phyloP scores from a whole-genome alignment of 495 filamentous ascomycete genomes.

The Oleoguttula mirabilis region DNA sequence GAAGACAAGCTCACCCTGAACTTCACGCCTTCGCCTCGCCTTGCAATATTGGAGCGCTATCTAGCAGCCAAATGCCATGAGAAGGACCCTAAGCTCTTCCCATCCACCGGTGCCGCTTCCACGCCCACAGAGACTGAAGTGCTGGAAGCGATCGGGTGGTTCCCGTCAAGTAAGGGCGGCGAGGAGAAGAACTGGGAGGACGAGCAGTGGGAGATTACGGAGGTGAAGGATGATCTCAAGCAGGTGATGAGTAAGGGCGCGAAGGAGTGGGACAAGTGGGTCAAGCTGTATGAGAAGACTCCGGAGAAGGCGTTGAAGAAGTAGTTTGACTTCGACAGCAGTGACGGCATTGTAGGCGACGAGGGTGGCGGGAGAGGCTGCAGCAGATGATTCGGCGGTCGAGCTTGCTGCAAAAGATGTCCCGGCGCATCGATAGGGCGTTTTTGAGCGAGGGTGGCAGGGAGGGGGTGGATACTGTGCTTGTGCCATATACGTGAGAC shows the following conservation, averaged over 20 bases:
- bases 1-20: slow-evolving; percentile 22
- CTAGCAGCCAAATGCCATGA: slow-evolving; percentile 24
- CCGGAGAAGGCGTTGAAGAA: slow-evolving; percentile 30
- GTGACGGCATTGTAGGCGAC: too few species aligned
- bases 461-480: too few species aligned
- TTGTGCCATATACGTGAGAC: too few species aligned
- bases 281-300: slow-evolving; percentile 29
- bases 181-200: slow-evolving; percentile 29
- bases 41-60: slow-evolving; percentile 25
- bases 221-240: slow-evolving; percentile 31
- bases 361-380: too few species aligned
- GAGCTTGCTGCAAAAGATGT: too few species aligned
- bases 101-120: slow-evolving; percentile 8
- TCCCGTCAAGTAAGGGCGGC: slow-evolving; percentile 22
- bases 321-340: too few species aligned
- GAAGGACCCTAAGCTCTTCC: slow-evolving; percentile 21
- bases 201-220: slow-evolving; percentile 28
- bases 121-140: slow-evolving; percentile 27
- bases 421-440: too few species aligned
- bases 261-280: slow-evolving; percentile 31
- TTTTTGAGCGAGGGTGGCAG: too few species aligned
- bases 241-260: slow-evolving; percentile 29
- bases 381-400: too few species aligned
- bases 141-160: slow-evolving; percentile 32
- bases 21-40: slow-evolving; percentile 25